Evolutionary conservation across 208 protist species (phyloP), one percentile per base, ranked within the genome.

Genomic region (Phytomonas sp.): DNA sequence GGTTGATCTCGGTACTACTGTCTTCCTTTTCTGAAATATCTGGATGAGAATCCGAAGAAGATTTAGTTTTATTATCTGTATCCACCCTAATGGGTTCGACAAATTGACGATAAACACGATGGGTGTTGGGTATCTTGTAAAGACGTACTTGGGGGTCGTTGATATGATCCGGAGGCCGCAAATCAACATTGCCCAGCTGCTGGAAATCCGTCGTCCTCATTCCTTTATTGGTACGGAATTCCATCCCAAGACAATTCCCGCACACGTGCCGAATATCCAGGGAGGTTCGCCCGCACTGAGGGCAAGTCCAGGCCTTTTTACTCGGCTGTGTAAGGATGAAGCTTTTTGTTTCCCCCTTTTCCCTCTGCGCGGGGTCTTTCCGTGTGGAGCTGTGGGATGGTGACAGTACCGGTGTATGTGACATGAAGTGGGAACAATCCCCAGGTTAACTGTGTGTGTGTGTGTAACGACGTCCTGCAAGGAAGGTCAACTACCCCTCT

Each of bases 211-310:
- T 19, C 56, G 29, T 7, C 29, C 32, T 64, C 16, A 0, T n/a
- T 6, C 7, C 59, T 6, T 3, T 16, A 19, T 36, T 4, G 12
- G 56, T 73, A 63, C 71, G 70, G 16, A 77, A 77, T 76, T 88
- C 80, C 2, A 74, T 71, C 2, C 49, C 30, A 8, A 91, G 73
- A 59, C 85, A 91, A 60, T 37, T 60, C 6, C 69, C 82, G 60
- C 85, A 91, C 31, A 91, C 74, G 37, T 75, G 67, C 2, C 85
- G 85, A 29, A 84, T 80, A 32, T 91, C 85, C 33, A 29, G 66
- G 33, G 75, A 82, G 14, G 34, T 63, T 29, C 72, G 42, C 4
- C 71, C 60, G 65, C 85, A 91, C 5, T 59, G 26, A 11, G 63
- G 40, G 68, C 85, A 91, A 34, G 49, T 76, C 75, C 78, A 91